Percentiles rank a stretch among this genome's conserved stretches.
These are phyloP conservation scores for Paxillus ammoniavirescens DNA, from an alignment of 768 basidiomycete genomes.

Conservation along the genomic window DNA sequence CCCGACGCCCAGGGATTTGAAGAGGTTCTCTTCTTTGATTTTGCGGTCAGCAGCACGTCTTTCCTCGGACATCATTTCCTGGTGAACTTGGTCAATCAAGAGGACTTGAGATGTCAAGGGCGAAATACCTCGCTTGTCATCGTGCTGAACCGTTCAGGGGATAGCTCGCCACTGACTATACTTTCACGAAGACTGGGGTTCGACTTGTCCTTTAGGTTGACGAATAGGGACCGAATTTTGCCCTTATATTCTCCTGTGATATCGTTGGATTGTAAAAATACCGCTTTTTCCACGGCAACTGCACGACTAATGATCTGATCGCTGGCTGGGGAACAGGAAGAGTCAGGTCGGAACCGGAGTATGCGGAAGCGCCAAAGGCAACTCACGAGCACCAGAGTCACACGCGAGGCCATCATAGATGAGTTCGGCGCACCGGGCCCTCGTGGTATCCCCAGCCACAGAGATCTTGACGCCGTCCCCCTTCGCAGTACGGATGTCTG, in stretches of 20 bases:
- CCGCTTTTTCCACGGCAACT: conserved; percentile 67
- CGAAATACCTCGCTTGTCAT: conserved; percentile 75
- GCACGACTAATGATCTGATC: conserved; percentile 69
- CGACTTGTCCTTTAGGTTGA: conserved; percentile 94
- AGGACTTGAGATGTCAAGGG: neutral
- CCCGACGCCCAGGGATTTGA: conserved; percentile 86
- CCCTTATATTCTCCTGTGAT: conserved; percentile 56
- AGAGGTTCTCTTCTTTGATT: conserved; percentile 83
- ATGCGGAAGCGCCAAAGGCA: neutral
- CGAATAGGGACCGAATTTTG: conserved; percentile 85
- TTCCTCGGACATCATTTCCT: conserved; percentile 98
- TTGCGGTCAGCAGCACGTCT: conserved; percentile 80
- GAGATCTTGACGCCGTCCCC: conserved; percentile 63
- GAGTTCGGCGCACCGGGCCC: conserved; percentile 87
- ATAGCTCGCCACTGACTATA: conserved; percentile 79
- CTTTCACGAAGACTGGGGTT: conserved; percentile 85
- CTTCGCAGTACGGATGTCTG: conserved; percentile 55
- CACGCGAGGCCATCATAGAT: conserved; percentile 88
- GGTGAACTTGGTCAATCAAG: neutral
- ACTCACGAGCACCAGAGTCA: conserved; percentile 88
- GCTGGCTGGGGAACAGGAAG: conserved; percentile 43
- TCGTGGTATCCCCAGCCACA: conserved; percentile 64
- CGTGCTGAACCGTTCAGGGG: conserved; percentile 63
- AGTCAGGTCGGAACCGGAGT: conserved; percentile 6
- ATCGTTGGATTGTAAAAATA: conserved; percentile 44